Percentiles rank a stretch among this genome's conserved stretches.
These are phyloP conservation scores for Penicillium chermesinum DNA, from an alignment of 495 filamentous ascomycete species.

Conservation along the genomic window DNA sequence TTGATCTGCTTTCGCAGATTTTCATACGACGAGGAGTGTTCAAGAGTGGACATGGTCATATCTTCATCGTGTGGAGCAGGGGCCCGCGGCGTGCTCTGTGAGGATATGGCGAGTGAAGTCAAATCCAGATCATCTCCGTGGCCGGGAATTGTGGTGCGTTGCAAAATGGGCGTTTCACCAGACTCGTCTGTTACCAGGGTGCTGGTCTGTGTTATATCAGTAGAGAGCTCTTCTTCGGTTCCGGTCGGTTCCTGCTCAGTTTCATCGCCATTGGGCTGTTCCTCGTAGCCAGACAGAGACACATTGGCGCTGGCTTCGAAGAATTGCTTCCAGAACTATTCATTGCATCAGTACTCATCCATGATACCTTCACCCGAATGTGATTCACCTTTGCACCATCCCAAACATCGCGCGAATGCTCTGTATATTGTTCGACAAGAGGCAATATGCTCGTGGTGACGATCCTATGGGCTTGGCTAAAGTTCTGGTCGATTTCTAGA, in stretches of 20 bases:
- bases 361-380: conserved; percentile 1
- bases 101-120: conserved; percentile 52
- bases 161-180: conserved; percentile 34
- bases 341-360: conserved; percentile 1
- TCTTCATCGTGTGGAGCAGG: conserved; percentile 45
- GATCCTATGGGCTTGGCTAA: conserved; percentile 93
- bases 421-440: conserved; percentile 92
- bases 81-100: conserved; percentile 48
- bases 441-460: conserved; percentile 91
- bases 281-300: conserved; percentile 93
- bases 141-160: conserved; percentile 19
- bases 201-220: conserved; percentile 39
- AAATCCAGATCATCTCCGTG: conserved; percentile 48
- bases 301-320: conserved; percentile 98
- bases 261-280: conserved; percentile 52
- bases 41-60: conserved; percentile 55
- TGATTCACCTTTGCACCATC: conserved; percentile 75
- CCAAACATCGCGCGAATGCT: conserved; percentile 92
- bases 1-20: conserved; percentile 26
- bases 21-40: conserved; percentile 40
- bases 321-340: conserved; percentile 98
- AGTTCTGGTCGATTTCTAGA: conserved; percentile 95
- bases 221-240: conserved; percentile 47
- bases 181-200: conserved; percentile 24
- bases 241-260: conserved; percentile 46